Conservation (phyloP, 1,139 yeast species). For the Yamadazyma blattariae region DNA sequence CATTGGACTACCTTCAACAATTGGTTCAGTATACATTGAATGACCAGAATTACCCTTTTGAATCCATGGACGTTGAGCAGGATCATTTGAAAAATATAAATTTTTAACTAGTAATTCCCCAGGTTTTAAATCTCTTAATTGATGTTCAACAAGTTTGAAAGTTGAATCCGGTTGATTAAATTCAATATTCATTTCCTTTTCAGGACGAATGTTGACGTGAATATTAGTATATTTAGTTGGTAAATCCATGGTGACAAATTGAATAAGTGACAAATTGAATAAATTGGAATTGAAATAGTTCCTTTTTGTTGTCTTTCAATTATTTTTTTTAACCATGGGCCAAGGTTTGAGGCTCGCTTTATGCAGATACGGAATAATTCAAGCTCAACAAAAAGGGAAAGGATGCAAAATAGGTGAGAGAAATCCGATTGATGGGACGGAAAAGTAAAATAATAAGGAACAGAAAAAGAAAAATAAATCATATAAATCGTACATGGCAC, state of each 20-base stretch:
- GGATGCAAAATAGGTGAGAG: too few relatives aligned
- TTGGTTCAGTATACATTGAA: slow-evolving; percentile 47
- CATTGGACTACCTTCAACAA: slow-evolving; percentile 46
- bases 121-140: slow-evolving; percentile 23
- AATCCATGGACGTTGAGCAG: slow-evolving; percentile 66
- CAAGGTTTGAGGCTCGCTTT: neutral
- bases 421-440: too few relatives aligned
- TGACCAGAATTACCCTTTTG: slow-evolving; percentile 37
- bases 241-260: too few relatives aligned
- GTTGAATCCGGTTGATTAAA: slow-evolving; percentile 18
- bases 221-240: slow-evolving; percentile 7
- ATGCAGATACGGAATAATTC: too few relatives aligned
- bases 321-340: too few relatives aligned
- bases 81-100: slow-evolving; percentile 57
- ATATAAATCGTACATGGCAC: too few relatives aligned
- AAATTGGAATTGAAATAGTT: too few relatives aligned
- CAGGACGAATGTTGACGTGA: slow-evolving; percentile 17
- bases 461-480: too few relatives aligned
- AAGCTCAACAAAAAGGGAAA: too few relatives aligned
- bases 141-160: slow-evolving; percentile 15
- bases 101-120: slow-evolving; percentile 49
- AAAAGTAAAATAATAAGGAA: too few relatives aligned
- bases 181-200: slow-evolving; percentile 14
- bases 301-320: too few relatives aligned
- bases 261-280: too few relatives aligned